Percentiles rank a stretch among this genome's conserved stretches.
These are phyloP conservation scores for Earliella scabrosa DNA, from an alignment of 1,284 basidiomycete genomes.

Conservation along the genomic window DNA sequence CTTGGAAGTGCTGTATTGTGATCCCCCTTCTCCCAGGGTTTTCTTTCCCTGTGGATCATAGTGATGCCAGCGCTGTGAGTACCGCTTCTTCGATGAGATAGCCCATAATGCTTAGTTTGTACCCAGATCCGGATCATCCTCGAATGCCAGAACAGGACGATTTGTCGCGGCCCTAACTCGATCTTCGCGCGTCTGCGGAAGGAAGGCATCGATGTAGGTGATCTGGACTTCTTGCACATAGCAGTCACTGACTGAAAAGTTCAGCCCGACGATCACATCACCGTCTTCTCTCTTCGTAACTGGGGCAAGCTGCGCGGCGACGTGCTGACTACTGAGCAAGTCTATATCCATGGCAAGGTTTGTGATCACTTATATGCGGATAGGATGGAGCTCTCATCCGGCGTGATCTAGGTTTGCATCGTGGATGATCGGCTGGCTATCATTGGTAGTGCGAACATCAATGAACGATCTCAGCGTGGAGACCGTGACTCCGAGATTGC, in stretches of 20 bases:
- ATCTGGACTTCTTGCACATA: background rate
- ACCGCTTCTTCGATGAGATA: too few species aligned
- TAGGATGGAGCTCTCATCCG: too few species aligned
- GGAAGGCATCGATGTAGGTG: constrained; percentile 85
- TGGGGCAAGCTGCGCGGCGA: constrained; percentile 94
- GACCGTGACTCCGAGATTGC: constrained; percentile 97
- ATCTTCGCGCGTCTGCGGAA: constrained; percentile 89
- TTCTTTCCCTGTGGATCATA: constrained; percentile 91
- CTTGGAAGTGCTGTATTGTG: constrained; percentile 93
- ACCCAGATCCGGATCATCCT: constrained; percentile 91
- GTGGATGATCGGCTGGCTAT: constrained; percentile 97
- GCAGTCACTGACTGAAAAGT: constrained; percentile 1
- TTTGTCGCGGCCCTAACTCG: constrained; percentile 89
- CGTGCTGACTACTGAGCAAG: constrained; percentile 88
- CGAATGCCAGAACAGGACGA: constrained; percentile 92
- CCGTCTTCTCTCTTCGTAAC: constrained; percentile 89
- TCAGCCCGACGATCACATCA: constrained; percentile 90
- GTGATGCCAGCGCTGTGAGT: constrained; percentile 89
- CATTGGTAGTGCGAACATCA: constrained; percentile 99
- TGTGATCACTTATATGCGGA: background rate
- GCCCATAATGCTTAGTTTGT: too few species aligned
- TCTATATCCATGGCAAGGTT: constrained; percentile 89
- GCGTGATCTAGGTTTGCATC: constrained; percentile 74
- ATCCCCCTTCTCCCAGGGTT: constrained; percentile 96
- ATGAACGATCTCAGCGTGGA: constrained; percentile 94